A percentile compares a stretch with the other conserved stretches of the same genome.
phyloP scores from a whole-genome alignment of 345 rosid species.

The Balakata baccata region DNA sequence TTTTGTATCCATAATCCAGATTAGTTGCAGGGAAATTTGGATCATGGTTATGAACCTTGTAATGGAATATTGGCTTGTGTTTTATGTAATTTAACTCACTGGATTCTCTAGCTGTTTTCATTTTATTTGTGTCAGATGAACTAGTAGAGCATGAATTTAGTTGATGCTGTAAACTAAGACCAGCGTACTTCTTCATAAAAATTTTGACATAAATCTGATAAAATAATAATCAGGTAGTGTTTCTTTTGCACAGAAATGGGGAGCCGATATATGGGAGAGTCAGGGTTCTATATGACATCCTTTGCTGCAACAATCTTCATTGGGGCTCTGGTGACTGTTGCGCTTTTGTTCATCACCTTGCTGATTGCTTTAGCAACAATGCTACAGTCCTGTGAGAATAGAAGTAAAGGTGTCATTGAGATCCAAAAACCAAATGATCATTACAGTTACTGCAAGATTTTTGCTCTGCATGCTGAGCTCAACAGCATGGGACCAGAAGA shows the following conservation, averaged over 20 bases:
- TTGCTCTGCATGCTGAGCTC: slow-evolving; percentile 55
- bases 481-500: slow-evolving; percentile 43
- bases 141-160: not conserved
- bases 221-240: not conserved
- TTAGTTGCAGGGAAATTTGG: not conserved
- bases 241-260: slow-evolving; percentile 45
- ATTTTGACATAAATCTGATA: not conserved
- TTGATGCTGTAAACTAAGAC: not conserved
- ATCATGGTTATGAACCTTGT: no score
- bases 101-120: not conserved
- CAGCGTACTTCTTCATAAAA: not conserved
- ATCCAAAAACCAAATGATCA: slow-evolving; percentile 28
- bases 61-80: not conserved
- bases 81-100: not conserved
- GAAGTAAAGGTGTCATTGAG: slow-evolving; percentile 47
- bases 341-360: slow-evolving; percentile 56
- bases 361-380: slow-evolving; percentile 58
- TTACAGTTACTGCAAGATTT: slow-evolving; percentile 50
- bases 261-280: slow-evolving; percentile 52
- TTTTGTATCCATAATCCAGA: not conserved
- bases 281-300: slow-evolving; percentile 79
- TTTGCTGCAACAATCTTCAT: slow-evolving; percentile 68
- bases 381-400: slow-evolving; percentile 66
- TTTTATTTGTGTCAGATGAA: not conserved
- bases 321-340: slow-evolving; percentile 53